phyloP scores from a whole-genome alignment of 2,329 filamentous ascomycete genomes.

The Xylaria sp. region DNA sequence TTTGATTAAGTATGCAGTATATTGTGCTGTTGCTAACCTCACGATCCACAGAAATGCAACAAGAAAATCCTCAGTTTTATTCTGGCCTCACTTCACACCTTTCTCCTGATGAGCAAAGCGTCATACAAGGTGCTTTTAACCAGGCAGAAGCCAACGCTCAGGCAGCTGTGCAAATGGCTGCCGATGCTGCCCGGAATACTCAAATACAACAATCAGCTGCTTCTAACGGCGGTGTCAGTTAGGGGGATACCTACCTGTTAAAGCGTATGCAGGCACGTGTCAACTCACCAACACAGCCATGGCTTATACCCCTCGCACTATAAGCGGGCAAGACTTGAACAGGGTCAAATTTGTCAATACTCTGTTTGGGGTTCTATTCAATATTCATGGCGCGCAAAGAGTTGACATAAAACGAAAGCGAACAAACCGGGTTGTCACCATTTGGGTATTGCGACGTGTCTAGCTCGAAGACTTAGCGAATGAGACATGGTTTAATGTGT shows the following conservation, averaged over 20 bases:
- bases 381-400: constrained; percentile 18
- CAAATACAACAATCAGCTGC: constrained; percentile 25
- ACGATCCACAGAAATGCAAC: constrained; percentile 75
- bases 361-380: constrained; percentile 12
- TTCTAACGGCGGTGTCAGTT: constrained; percentile 41
- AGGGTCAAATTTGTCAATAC: constrained; percentile 3
- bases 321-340: constrained; percentile 4
- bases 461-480: constrained; percentile 16
- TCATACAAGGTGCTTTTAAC: constrained; percentile 42
- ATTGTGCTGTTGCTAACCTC: constrained; percentile 38
- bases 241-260: constrained; percentile 10
- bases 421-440: constrained; percentile 26
- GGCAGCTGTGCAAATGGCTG: constrained; percentile 37
- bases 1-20: constrained; percentile 41
- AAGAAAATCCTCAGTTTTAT: constrained; percentile 91
- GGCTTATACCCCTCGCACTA: not conserved
- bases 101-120: constrained; percentile 41
- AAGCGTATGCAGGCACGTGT: not conserved
- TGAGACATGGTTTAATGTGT: constrained; percentile 9
- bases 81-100: constrained; percentile 72
- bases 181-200: constrained; percentile 24
- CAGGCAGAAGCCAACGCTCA: constrained; percentile 44
- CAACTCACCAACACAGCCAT: not conserved
- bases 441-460: constrained; percentile 25
- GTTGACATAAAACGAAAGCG: constrained; percentile 21